Evolutionary conservation across 2,329 filamentous ascomycete species (phyloP), one percentile per base, ranked within the genome.

Genomic region (Aspergillus persii): DNA sequence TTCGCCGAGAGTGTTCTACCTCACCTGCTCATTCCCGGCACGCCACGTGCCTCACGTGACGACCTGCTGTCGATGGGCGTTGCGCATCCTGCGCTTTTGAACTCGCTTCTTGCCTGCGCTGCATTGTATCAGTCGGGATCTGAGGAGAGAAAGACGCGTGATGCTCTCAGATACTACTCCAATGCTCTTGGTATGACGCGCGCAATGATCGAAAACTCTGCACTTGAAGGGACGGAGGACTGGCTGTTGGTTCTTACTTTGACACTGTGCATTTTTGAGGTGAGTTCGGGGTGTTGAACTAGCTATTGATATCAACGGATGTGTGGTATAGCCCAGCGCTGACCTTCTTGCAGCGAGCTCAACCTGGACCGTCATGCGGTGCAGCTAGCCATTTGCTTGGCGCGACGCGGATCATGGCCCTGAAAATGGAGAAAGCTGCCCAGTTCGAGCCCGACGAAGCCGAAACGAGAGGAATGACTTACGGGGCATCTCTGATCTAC

Each of bases 251-350:
- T 56, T n/a, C n/a, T 36, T 9, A 56, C 53, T 2, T 26, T 56
- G 27, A 11, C 46, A 8, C 26, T 56, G 29, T 56, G 53, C 23
- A 56, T 56, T 15, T 56, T 56, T n/a, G 53, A 56, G 53, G 53
- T 56, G 27, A 29, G 44, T 50, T 23, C 11, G 46, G 41, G 44
- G 7, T 41, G 12, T 41, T 41, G 12, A 50, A 39, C 15, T 12
- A 39, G 12, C 51, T 4, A 46, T 26, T 23, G 33, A 8, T 15
- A 11, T 27, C 3, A 9, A n/a, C 23, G 12, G 27, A 3, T 5
- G 39, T 11, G 51, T 8, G 23, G 9, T n/a, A 9, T 26, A 12
- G 7, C 8, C 4, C 5, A 46, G 15, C 47, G 27, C 39, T 29
- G 27, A 54, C 15, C 2, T 8, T 50, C n/a, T 27, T 12, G 11